Evolutionary conservation across 306 rosid genomes (phyloP), one percentile per base, ranked within the genome.

Genomic region (Senna tora): DNA sequence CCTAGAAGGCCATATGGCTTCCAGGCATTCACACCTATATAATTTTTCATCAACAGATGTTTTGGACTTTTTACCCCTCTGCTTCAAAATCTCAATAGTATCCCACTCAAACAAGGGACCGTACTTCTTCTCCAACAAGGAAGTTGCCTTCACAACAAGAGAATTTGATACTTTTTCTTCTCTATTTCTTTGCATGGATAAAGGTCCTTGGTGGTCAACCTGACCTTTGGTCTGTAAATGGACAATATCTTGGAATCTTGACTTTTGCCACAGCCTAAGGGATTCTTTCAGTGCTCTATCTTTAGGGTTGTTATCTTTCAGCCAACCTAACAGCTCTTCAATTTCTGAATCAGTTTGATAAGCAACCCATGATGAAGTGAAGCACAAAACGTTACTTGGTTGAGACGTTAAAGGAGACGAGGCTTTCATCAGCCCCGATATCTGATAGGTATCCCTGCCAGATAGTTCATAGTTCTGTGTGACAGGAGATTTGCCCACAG

Each of bases 11-110:
- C 90, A 95, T 60, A 89, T 70, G 72, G 88, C 90, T 78, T 95
- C 97, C 68, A 95, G 84, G 84, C 99, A 95, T 75, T 82, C 88
- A 38, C 99, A 95, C 75, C 97, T 87, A 78, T 67, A 84, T 86
- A 89, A 73, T 71, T 87, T 89, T 33, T 87, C 91, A 72, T 85
- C 95, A 80, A 81, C 72, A 64, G 79, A 52, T 71, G 81, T 17
- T 51, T 85, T 84, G 34, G 85, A 55, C 83, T 54, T 81, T 69
- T 83, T 85, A 53, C 71, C 85, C 45, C 75, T 83, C 83, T 84
- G 87, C 81, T 87, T 89, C 41, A 67, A 55, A 59, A 67, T 51
- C 59, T 94, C 92, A 5, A 82, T 12, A 16, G 69, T 53, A 79
- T 83, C 95, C 58, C 77, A 66, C 72, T 91, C 91, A 67, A 75